These are phyloP conservation scores for Pleurotus cornucopiae DNA, from an alignment of 768 basidiomycete species.

Conservation along the genomic window DNA sequence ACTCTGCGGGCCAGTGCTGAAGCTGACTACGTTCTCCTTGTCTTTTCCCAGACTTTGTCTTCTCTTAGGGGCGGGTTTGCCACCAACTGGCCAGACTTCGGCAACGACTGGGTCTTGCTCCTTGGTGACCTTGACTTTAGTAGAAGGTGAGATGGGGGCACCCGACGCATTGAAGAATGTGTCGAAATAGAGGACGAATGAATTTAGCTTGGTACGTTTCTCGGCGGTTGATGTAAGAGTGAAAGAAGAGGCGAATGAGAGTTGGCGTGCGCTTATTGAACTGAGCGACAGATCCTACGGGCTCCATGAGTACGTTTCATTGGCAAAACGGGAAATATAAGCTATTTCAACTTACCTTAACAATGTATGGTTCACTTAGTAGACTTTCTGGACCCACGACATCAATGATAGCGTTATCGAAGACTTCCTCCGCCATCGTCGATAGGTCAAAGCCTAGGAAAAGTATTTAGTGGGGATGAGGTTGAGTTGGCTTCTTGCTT, in stretches of 20 bases:
- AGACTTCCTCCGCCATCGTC: slow-evolving; percentile 71
- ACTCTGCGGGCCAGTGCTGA: slow-evolving; percentile 88
- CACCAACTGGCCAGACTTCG: slow-evolving; percentile 77
- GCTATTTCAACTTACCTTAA: slow-evolving; percentile 54
- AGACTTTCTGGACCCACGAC: slow-evolving; percentile 64
- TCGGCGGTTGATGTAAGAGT: slow-evolving; percentile 60
- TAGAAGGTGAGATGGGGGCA: slow-evolving; percentile 45
- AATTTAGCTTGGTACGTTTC: slow-evolving; percentile 62
- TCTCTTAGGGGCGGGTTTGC: slow-evolving; percentile 55
- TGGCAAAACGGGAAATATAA: background rate
- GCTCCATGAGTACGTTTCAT: background rate
- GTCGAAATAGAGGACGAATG: slow-evolving; percentile 92
- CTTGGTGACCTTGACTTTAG: slow-evolving; percentile 50
- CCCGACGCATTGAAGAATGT: slow-evolving; percentile 77
- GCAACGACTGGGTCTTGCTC: slow-evolving; percentile 63
- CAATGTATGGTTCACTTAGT: slow-evolving; percentile 53
- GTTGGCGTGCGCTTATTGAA: slow-evolving; percentile 59
- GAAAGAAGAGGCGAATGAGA: slow-evolving; percentile 80
- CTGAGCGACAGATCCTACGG: slow-evolving; percentile 72
- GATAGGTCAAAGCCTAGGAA: slow-evolving; percentile 80
- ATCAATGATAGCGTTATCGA: slow-evolving; percentile 82
- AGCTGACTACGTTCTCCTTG: slow-evolving; percentile 57
- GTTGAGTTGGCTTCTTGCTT: too few relatives aligned
- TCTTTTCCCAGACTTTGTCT: slow-evolving; percentile 49
- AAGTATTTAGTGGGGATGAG: too few relatives aligned